Base-by-base conservation (phyloP, 345 rosid species). In the Nephelium lappaceum region DNA sequence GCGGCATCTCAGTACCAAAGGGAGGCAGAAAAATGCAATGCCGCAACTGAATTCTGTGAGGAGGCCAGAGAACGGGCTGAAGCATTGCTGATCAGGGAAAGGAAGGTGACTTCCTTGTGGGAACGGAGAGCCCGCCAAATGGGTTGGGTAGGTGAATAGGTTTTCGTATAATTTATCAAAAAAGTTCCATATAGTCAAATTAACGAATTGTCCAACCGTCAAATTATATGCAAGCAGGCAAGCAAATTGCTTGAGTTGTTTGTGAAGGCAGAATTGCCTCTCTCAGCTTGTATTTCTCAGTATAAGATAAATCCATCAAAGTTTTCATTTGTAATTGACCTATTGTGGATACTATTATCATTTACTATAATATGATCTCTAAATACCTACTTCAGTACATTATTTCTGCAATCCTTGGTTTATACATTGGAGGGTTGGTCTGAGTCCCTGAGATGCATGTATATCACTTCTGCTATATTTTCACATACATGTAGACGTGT, bases 21-120 rank as follows among this genome's bases (percentile, higher is more conserved):
- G 86, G 99, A 97, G 82, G 98, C 98, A 27, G 99, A 97, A 78
- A 97, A 94, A 78, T 97, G 99, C 87, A 97, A 89, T 25, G 89
- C 97, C 0, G 99, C 98, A 12, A 97, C 96, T 3, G 98, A 97
- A 85, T 94, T 91, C 15, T 97, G 99, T 11, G 99, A 97, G 84
- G 95, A 83, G 75, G 98, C 98, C 55, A 90, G 99, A 77, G 99
- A 97, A 72, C 90, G 85, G 47, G 88, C 96, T 0, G 90, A 97
- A 84, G 97, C 95, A 14, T 81, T 91, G 58, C 69, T 92, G 81
- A 89, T 84, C 73, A 92, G 72, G 85, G 98, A 97, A 90, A 90
- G 93, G 86, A 97, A 91, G 84, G 78, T 90, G 42, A 97, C 98
- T 24, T 77, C 89, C 69, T 38, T 83, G 79, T 97, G 98, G 99